Conservation (phyloP, 805 yeast genomes). For the Metschnikowia similis region DNA sequence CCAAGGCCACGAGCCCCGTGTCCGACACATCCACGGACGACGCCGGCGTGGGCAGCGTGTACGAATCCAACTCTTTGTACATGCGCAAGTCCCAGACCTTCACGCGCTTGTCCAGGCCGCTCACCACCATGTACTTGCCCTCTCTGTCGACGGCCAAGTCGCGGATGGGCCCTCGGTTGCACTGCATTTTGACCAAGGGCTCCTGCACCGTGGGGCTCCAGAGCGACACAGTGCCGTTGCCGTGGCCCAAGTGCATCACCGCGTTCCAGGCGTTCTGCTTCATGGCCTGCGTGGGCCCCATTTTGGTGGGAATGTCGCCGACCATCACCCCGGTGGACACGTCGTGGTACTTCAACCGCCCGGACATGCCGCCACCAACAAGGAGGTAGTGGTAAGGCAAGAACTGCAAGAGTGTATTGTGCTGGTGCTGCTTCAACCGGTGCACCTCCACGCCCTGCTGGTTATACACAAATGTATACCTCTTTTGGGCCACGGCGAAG, state of each 20-base stretch:
- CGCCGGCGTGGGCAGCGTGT: slow-evolving; percentile 80
- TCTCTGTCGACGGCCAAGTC: slow-evolving; percentile 84
- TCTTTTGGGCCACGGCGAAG: slow-evolving; percentile 96
- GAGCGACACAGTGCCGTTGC: slow-evolving; percentile 85
- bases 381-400: slow-evolving; percentile 89
- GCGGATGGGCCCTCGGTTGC: slow-evolving; percentile 83
- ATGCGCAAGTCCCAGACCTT: slow-evolving; percentile 93
- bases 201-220: slow-evolving; percentile 91
- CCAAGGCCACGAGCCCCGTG: slow-evolving; percentile 79
- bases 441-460: slow-evolving; percentile 89
- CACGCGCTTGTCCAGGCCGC: slow-evolving; percentile 79
- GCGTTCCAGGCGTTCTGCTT: slow-evolving; percentile 95
- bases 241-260: slow-evolving; percentile 87
- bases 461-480: slow-evolving; percentile 89
- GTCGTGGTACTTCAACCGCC: slow-evolving; percentile 88
- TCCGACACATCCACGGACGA: slow-evolving; percentile 77
- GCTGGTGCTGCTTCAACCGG: slow-evolving; percentile 84
- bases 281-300: slow-evolving; percentile 89
- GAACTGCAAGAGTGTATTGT: slow-evolving; percentile 76
- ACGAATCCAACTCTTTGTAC: slow-evolving; percentile 69
- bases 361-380: slow-evolving; percentile 85
- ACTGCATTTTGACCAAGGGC: slow-evolving; percentile 77
- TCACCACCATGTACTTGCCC: slow-evolving; percentile 90
- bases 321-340: slow-evolving; percentile 88
- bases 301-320: slow-evolving; percentile 76